Conservation (phyloP, 1,284 basidiomycete species). For the Fistulina hepatica region DNA sequence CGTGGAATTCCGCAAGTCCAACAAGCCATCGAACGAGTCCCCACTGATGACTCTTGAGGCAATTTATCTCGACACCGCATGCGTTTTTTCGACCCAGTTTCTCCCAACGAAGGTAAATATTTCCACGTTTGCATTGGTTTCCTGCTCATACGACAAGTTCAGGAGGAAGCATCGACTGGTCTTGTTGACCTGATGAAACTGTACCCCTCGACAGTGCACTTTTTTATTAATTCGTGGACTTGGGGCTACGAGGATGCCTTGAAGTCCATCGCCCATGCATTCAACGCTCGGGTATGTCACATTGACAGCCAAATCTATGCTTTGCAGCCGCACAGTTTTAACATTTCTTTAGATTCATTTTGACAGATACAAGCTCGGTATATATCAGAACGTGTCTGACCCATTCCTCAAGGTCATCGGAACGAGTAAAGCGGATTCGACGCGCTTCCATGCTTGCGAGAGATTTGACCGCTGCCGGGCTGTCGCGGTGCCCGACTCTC, state of each 20-base stretch:
- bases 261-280: constrained; percentile 58
- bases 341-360: constrained; percentile 64
- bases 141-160: neutral
- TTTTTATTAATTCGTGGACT: constrained; percentile 90
- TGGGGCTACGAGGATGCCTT: constrained; percentile 87
- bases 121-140: neutral
- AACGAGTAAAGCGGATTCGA: constrained; percentile 46
- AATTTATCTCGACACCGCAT: constrained; percentile 83
- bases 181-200: constrained; percentile 58
- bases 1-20: too few species aligned
- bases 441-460: constrained; percentile 90
- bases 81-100: constrained; percentile 45
- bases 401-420: constrained; percentile 55
- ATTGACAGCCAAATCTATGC: neutral
- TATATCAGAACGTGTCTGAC: constrained; percentile 54
- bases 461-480: constrained; percentile 63
- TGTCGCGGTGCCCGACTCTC: constrained; percentile 36
- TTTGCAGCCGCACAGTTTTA: neutral
- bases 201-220: constrained; percentile 57
- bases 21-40: too few species aligned
- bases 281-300: constrained; percentile 43
- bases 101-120: constrained; percentile 61
- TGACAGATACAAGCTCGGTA: constrained; percentile 73
- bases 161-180: constrained; percentile 60
- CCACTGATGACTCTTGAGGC: constrained; percentile 51